Conservation (phyloP, 495 filamentous ascomycete species). For the Echria macrotheca region DNA sequence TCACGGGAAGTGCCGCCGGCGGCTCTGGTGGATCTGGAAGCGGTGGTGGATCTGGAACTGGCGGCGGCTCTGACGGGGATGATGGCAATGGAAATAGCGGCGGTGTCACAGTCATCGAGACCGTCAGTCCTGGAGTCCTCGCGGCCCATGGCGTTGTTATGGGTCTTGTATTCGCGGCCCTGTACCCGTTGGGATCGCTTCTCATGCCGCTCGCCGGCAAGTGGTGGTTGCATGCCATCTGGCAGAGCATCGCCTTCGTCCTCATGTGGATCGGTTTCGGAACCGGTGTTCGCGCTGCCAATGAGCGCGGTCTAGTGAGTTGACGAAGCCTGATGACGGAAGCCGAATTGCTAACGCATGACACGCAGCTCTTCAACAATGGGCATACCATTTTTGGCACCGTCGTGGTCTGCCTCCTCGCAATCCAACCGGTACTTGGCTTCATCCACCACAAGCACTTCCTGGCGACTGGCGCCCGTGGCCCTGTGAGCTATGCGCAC, state of each 20-base stretch:
- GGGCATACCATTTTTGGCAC: conserved; percentile 52
- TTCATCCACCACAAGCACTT: conserved; percentile 58
- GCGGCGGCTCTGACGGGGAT: conserved; percentile 12
- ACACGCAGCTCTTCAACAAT: conserved; percentile 32
- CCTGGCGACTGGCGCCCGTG: conserved; percentile 41
- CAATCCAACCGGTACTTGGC: conserved; percentile 61
- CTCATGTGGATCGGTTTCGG: conserved; percentile 57
- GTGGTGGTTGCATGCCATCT: conserved; percentile 49
- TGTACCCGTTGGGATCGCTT: conserved; percentile 54
- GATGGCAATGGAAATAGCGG: background rate
- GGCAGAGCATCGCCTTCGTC: conserved; percentile 53
- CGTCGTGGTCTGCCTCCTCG: conserved; percentile 51
- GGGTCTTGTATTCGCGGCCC: conserved; percentile 48
- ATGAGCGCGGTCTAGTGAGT: conserved; percentile 33
- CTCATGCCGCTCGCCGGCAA: conserved; percentile 49
- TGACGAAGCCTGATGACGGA: background rate
- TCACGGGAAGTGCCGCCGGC: conserved; percentile 26
- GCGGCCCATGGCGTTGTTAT: conserved; percentile 49
- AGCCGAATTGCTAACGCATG: conserved; percentile 5
- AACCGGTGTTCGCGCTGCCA: conserved; percentile 50
- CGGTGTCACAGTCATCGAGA: conserved; percentile 11
- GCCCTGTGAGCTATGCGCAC: conserved; percentile 53
- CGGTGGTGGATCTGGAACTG: background rate
- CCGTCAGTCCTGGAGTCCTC: conserved; percentile 20
- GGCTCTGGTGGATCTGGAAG: conserved; percentile 1